Base-by-base conservation (phyloP, 2,329 filamentous ascomycete species). In the Mycosphaerella arachidis region DNA sequence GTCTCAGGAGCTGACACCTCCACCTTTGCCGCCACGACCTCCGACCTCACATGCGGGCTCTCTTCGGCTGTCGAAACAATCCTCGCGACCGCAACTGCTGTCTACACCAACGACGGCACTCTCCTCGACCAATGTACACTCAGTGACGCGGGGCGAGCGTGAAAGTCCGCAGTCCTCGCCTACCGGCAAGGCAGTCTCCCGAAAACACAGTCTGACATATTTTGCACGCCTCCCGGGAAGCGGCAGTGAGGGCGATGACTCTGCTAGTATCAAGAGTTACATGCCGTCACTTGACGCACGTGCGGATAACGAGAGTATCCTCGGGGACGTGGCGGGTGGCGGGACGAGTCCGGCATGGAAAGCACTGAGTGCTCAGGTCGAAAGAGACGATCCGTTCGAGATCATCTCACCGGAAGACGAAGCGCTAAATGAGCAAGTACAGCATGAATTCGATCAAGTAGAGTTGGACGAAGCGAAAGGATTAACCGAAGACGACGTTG, bases 91-190 rank as follows among this genome's bases (percentile, higher is more conserved):
- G 27, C 73, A 76, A 58, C 68, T 81, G 18, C 73, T 77, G 29
- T 86, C 88, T 1, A 86, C 85, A 60, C 86, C 93, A 52, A 97
- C 92, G 3, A 97, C 92, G 0, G 92, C 92, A 9, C 71, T 97
- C 13, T 93, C 91, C 0, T 83, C 91, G 16, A 82, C 92, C 63
- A 92, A 93, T 66, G 87, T 92, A 57, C 88, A 91, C 67, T 90
- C 89, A 0, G 81, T 92, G 53, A 86, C 86, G 1, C 88, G 89
- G 63, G 86, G 85, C 10, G 89, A 91, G 27, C 53, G 60, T 63
- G 45, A 60, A 46, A 66, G 62, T 4, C 56, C 56, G 1, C 60
- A 57, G 8, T 71, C 70, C 7, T 72, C 71, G 33, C 68, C 70
- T 1, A 60, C 61, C 9, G 72, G 68, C 53, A 55, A 72, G 67